phyloP scores from a whole-genome alignment of 306 rosid species.

The Quercus dentata region DNA sequence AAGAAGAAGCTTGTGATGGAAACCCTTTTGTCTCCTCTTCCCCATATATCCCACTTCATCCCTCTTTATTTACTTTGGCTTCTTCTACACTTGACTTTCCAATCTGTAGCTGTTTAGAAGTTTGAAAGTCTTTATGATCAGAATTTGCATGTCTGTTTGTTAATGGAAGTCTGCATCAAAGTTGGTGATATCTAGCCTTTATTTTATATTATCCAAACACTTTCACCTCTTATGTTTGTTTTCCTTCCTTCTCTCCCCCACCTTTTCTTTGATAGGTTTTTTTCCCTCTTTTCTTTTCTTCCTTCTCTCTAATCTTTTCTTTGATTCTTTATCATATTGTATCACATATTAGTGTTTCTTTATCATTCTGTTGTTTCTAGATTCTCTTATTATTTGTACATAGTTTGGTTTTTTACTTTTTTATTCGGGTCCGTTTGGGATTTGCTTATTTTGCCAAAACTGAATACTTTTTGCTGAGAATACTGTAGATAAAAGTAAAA shows the following conservation, averaged over 20 bases:
- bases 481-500: too few species aligned
- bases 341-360: neutral
- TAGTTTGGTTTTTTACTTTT: too few species aligned
- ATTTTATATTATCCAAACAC: neutral
- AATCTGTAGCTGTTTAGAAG: neutral
- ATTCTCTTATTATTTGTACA: too few species aligned
- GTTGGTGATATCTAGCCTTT: neutral
- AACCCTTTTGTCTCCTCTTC: neutral
- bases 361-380: too few species aligned
- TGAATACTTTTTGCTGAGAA: too few species aligned
- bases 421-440: too few species aligned
- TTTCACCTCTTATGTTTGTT: neutral
- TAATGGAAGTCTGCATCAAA: too few species aligned
- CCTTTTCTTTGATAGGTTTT: too few species aligned
- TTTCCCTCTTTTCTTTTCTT: too few species aligned
- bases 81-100: neutral
- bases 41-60: neutral
- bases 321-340: neutral
- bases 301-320: neutral
- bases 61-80: neutral
- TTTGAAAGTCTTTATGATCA: neutral
- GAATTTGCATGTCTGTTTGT: neutral
- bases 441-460: accelerated
- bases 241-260: neutral
- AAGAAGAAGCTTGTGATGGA: neutral